Evolutionary conservation across 768 basidiomycete species (phyloP), one percentile per base, ranked within the genome.

Genomic region (Boletus reticuloceps): DNA sequence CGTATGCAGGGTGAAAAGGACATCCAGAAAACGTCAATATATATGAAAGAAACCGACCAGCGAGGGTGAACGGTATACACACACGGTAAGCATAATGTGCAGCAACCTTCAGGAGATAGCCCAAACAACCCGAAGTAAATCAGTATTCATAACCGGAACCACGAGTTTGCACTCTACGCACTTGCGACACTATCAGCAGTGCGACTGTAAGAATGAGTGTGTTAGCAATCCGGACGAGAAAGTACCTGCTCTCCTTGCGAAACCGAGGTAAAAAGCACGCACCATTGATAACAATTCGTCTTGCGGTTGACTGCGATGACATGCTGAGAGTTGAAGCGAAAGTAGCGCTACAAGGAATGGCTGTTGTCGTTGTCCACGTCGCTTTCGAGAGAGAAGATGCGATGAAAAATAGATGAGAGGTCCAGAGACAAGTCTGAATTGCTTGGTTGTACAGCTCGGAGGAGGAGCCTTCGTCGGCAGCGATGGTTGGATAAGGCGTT

Each of bases 51-150:
- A 43, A 36, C 16, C 4, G 5, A 37, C 11, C n/a, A 36, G 13
- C 14, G 17, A 32, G 20, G 25, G 36, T 27, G 29, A 47, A 50
- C 27, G 14, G 27, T 25, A 41, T 41, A 75, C 84, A 63, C 58
- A 88, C 89, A 66, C 81, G 78, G 56, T 90, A 75, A 31, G 89
- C 86, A 68, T 90, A 91, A 68, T 86, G 91, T 58, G 85, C 72
- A 34, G 89, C 90, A 72, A 85, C 86, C 89, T 92, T 81, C 56
- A 27, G 11, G 22, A 46, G 64, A 50, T 37, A 47, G 4, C 17
- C 11, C 36, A 38, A 45, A 38, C 25, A 27, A 55, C 34, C 16
- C 12, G 27, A 37, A 47, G 42, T 11, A 13, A 48, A 49, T 64
- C 55, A 53, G 46, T 9, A 39, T 13, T 38, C 13, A 9, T 14